A percentile compares a stretch with the other conserved stretches of the same genome.
phyloP scores from a whole-genome alignment of 140 eudicot genomes.

The Ambrosia hybrid region DNA sequence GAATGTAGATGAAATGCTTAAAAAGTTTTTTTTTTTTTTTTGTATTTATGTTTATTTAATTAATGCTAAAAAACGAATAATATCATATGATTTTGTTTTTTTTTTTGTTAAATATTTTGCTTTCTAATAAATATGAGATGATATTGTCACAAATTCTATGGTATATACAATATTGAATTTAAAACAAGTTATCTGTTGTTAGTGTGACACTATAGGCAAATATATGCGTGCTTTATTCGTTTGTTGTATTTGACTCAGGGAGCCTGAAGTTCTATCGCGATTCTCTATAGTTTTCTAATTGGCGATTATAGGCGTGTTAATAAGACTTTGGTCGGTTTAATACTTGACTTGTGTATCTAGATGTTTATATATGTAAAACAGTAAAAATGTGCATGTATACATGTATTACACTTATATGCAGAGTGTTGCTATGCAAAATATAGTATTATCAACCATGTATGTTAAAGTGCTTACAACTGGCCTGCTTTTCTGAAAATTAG shows the following conservation, averaged over 20 bases:
- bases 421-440: neutral
- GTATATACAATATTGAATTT: too few species aligned
- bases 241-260: too few species aligned
- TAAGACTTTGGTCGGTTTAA: neutral
- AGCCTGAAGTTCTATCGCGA: too few species aligned
- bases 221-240: neutral
- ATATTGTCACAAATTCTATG: too few species aligned
- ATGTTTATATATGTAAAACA: neutral
- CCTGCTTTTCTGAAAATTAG: neutral
- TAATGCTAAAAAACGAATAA: too few species aligned
- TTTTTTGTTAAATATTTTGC: too few species aligned
- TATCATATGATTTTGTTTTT: too few species aligned
- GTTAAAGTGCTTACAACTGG: neutral
- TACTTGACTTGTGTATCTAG: neutral
- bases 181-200: too few species aligned
- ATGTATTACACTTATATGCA: neutral
- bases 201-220: neutral
- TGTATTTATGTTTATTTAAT: too few species aligned
- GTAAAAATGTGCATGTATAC: neutral
- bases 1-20: too few species aligned
- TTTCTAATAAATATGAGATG: too few species aligned
- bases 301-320: neutral
- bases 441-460: neutral
- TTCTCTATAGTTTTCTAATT: neutral
- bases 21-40: too few species aligned